phyloP scores from a whole-genome alignment of 306 rosid species.

The Lathyrus sativus region DNA sequence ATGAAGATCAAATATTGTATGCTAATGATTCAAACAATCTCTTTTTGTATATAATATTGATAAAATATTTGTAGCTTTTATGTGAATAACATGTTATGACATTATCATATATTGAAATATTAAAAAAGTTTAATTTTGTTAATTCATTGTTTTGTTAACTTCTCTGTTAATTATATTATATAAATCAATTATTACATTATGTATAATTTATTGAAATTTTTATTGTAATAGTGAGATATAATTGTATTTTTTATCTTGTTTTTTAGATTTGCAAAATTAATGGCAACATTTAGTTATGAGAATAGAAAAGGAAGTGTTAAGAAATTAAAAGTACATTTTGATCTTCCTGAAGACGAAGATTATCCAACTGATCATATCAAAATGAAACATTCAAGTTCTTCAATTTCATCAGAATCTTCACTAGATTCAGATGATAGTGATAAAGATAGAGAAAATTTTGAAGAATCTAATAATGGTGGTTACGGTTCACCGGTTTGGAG shows the following conservation, averaged over 20 bases:
- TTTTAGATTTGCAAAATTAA: slow-evolving; percentile 26
- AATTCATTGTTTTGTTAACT: not conserved
- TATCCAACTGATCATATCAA: not conserved
- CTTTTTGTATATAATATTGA: slow-evolving; percentile 22
- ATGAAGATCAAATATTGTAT: slow-evolving; percentile 27
- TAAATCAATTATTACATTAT: not conserved
- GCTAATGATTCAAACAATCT: slow-evolving; percentile 9
- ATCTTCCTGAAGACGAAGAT: slow-evolving; percentile 34
- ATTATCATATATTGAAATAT: not conserved
- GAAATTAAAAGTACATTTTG: slow-evolving; percentile 46
- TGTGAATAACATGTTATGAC: slow-evolving; percentile 12
- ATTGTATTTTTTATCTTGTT: slow-evolving; percentile 22
- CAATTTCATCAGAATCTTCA: slow-evolving; percentile 42
- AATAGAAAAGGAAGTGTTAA: slow-evolving; percentile 39
- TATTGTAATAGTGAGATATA: slow-evolving; percentile 13
- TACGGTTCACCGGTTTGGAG: slow-evolving; percentile 48
- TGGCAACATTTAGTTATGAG: slow-evolving; percentile 44
- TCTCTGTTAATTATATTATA: slow-evolving; percentile 4
- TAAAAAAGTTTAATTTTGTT: not conserved
- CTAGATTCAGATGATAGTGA: slow-evolving; percentile 19
- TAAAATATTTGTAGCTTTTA: slow-evolving; percentile 5
- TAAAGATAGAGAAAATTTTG: slow-evolving; percentile 3
- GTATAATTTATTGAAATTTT: not conserved
- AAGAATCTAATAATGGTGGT: not conserved
- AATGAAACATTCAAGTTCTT: slow-evolving; percentile 31